Percentiles rank a stretch among this genome's conserved stretches.
These are phyloP conservation scores for Pythium scleroteichum DNA, from an alignment of 352 stramenopile genomes.

Conservation along the genomic window DNA sequence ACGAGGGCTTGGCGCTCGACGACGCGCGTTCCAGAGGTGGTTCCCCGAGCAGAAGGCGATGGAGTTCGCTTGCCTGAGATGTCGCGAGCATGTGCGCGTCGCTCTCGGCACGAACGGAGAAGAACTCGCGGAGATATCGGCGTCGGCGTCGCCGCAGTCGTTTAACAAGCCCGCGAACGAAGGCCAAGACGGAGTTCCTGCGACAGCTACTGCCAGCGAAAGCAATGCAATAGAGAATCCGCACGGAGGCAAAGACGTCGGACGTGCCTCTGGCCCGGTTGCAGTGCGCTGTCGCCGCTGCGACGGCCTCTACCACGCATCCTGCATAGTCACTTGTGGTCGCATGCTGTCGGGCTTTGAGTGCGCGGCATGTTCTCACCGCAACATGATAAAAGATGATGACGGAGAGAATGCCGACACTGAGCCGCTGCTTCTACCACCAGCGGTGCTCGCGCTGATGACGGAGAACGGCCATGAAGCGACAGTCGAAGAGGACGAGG, in stretches of 20 bases:
- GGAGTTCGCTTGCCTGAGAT: conserved; percentile 34
- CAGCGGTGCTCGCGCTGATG: conserved; percentile 25
- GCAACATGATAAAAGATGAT: neutral
- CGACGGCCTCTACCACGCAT: conserved; percentile 28
- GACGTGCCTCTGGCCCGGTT: neutral
- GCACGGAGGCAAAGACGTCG: neutral
- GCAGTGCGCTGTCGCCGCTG: conserved; percentile 23
- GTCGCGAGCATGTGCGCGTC: conserved; percentile 27
- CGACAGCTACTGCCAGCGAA: too few relatives aligned
- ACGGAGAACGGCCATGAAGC: neutral
- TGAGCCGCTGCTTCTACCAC: conserved; percentile 41
- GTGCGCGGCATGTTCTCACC: conserved; percentile 14
- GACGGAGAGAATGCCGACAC: neutral
- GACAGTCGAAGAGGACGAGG: conserved; percentile 2
- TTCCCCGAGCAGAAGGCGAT: conserved; percentile 25
- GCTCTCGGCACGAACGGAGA: conserved; percentile 10
- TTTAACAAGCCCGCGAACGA: neutral
- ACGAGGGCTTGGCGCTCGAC: conserved; percentile 19
- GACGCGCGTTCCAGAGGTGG: conserved; percentile 6
- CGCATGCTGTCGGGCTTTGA: neutral
- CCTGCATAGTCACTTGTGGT: conserved; percentile 9
- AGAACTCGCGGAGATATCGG: conserved; percentile 8
- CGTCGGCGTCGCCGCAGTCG: neutral
- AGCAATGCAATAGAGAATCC: neutral
- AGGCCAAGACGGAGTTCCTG: neutral